Base-by-base conservation (phyloP, 257 asterid species). In the Osmanthus fragrans region DNA sequence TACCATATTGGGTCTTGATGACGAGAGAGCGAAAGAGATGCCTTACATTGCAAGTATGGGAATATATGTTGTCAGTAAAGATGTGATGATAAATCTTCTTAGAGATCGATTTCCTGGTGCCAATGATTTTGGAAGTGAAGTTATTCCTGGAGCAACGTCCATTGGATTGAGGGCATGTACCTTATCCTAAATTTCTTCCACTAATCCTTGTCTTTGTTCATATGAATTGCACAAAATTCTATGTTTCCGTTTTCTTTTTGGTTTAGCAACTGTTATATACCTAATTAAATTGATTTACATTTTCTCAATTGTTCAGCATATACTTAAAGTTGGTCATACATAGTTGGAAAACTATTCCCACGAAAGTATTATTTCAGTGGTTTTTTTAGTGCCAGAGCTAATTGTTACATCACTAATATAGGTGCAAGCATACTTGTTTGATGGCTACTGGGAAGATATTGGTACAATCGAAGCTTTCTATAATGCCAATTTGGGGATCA, bases 401-500 rank as follows among this genome's bases (percentile, higher is more conserved):
- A 77, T 77, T 40, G 70, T 51, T 29, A 23, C 71, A 23, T 76
- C 65, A 39, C 80, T 10, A 58, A 5, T 73, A 5, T 76, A 94
- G 98, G 98, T 94, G 78, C 98, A 94, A 90, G 98, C 98, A 70
- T 90, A 94, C 86, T 84, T 94, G 81, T 94, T 86, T 81, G 97
- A 94, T 80, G 98, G 98, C 79, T 94, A 94, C 87, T 94, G 97
- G 98, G 98, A 94, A 86, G 98, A 94, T 82, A 94, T 94, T 82
- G 98, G 98, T 76, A 94, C 98, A 19, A 94, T 94, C 81, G 98
- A 94, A 86, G 98, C 98, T 78, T 94, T 94, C 85, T 94, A 94
- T 82, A 94, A 94, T 82, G 98, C 98, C 71, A 94, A 94, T 86
- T 85, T 94, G 51, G 97, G 98, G 65, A 92, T 94, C 79, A 94